These are phyloP conservation scores for Jacaranda mimosifolia DNA, from an alignment of 257 asterid species.

Conservation along the genomic window DNA sequence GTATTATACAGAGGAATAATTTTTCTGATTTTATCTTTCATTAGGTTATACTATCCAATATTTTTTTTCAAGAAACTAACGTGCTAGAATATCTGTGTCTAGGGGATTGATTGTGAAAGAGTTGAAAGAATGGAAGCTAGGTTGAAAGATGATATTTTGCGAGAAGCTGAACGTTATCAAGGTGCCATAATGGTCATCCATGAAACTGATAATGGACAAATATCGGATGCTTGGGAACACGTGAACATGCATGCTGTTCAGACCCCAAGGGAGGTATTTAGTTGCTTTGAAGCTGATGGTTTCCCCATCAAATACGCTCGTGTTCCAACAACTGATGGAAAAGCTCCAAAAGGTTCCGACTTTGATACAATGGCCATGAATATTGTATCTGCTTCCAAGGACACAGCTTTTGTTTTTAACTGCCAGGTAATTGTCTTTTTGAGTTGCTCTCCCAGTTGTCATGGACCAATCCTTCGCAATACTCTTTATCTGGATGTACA, in stretches of 20 bases:
- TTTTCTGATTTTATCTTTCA: constrained; percentile 20
- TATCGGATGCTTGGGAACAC: constrained; percentile 93
- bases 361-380: constrained; percentile 81
- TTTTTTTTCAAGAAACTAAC: constrained; percentile 40
- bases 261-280: constrained; percentile 94
- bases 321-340: constrained; percentile 98
- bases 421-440: constrained; percentile 74
- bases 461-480: constrained; percentile 20
- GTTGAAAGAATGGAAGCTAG: constrained; percentile 98
- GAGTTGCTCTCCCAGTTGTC: constrained; percentile 27
- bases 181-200: constrained; percentile 97
- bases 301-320: constrained; percentile 95
- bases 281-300: constrained; percentile 80
- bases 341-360: constrained; percentile 98
- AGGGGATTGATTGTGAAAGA: constrained; percentile 97
- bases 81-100: constrained; percentile 37
- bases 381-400: constrained; percentile 89
- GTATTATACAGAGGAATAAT: constrained; percentile 9
- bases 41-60: constrained; percentile 26
- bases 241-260: constrained; percentile 79
- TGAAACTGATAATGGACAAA: constrained; percentile 89
- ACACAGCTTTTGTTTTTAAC: constrained; percentile 94
- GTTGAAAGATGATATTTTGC: constrained; percentile 91
- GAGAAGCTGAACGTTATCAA: constrained; percentile 88
- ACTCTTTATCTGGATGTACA: constrained; percentile 25